phyloP scores from a whole-genome alignment of 441 rosid species.

The Raphanus hybrid region DNA sequence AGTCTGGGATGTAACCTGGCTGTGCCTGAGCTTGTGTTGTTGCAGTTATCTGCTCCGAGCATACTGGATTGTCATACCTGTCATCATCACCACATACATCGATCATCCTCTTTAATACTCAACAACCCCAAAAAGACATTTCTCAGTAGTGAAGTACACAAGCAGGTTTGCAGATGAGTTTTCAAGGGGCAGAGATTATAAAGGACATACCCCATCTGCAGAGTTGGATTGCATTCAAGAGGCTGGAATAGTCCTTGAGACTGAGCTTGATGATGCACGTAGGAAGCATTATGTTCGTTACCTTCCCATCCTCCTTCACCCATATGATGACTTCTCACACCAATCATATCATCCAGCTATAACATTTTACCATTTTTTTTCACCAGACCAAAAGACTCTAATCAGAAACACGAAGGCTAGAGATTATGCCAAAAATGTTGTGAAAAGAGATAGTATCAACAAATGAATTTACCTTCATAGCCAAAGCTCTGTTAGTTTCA shows the following conservation, averaged over 20 bases:
- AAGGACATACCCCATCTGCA: conserved; percentile 76
- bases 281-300: conserved; percentile 58
- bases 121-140: background rate
- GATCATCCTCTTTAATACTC: background rate
- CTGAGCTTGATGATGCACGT: conserved; percentile 63
- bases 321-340: conserved; percentile 54
- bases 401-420: background rate
- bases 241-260: conserved; percentile 74
- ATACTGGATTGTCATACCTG: conserved; percentile 58
- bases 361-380: background rate
- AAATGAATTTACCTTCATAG: conserved; percentile 59
- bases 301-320: conserved; percentile 69
- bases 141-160: background rate
- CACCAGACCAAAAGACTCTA: conserved; percentile 13
- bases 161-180: background rate
- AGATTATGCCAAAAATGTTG: background rate
- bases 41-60: conserved; percentile 64
- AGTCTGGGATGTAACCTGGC: conserved; percentile 79
- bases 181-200: background rate
- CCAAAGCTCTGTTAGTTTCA: conserved; percentile 78
- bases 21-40: conserved; percentile 48
- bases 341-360: conserved; percentile 73
- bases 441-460: background rate
- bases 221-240: conserved; percentile 83
- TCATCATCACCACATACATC: background rate